These are phyloP conservation scores for Metschnikowia peoriensis DNA, from an alignment of 805 yeast species.

Conservation along the genomic window DNA sequence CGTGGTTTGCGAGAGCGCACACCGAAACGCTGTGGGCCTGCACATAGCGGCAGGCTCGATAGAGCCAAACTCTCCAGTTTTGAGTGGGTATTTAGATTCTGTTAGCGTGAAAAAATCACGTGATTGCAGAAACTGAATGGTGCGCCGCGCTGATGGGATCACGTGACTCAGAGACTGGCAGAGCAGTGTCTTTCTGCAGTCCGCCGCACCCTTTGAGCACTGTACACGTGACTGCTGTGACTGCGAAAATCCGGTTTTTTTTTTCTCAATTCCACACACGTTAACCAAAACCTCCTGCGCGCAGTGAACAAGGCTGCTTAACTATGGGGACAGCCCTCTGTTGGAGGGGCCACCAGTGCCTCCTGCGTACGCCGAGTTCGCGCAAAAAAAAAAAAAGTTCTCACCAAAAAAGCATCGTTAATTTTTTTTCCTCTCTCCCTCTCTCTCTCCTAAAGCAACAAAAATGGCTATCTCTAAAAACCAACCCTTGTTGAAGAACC, in stretches of 20 bases:
- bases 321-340: not conserved
- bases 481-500: conserved; percentile 98
- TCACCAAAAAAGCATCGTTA: not conserved
- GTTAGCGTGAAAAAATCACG: too few species aligned
- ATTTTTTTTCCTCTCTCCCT: conserved; percentile 11
- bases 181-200: too few species aligned
- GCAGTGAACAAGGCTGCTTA: too few species aligned
- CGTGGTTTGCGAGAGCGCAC: not conserved
- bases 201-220: too few species aligned
- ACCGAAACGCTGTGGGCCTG: not conserved
- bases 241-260: not conserved
- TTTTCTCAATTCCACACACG: not conserved
- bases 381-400: conserved; percentile 7
- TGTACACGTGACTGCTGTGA: too few species aligned
- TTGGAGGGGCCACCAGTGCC: conserved; percentile 2
- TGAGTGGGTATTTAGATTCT: too few species aligned
- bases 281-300: too few species aligned
- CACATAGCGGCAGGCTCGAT: not conserved
- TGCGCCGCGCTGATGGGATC: too few species aligned
- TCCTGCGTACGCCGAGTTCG: conserved; percentile 7
- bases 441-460: conserved; percentile 3
- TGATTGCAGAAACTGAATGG: too few species aligned
- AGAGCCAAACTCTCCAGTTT: too few species aligned
- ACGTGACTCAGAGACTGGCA: too few species aligned
- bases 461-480: conserved; percentile 93